These are phyloP conservation scores for Aphanomyces astaci DNA, from an alignment of 352 stramenopile genomes.

Conservation along the genomic window DNA sequence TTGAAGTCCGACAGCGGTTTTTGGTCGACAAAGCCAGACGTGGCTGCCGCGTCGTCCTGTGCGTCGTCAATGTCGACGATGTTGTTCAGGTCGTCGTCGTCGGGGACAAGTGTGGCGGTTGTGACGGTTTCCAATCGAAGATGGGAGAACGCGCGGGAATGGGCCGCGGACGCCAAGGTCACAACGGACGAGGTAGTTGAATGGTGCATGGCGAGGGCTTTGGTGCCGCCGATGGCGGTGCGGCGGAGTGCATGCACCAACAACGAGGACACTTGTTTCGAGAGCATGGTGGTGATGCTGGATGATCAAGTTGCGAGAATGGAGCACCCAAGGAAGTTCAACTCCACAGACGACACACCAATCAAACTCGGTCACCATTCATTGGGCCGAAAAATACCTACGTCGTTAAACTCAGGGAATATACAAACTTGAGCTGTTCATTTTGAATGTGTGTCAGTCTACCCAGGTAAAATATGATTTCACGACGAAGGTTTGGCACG, in stretches of 20 bases:
- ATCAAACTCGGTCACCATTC: not conserved
- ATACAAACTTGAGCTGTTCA: not conserved
- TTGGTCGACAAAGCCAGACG: conserved; percentile 58
- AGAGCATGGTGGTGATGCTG: conserved; percentile 3
- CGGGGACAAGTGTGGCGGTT: not conserved
- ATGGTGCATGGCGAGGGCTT: not conserved
- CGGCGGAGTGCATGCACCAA: conserved; percentile 9
- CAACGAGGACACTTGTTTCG: conserved; percentile 9
- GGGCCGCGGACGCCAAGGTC: not conserved
- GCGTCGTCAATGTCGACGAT: not conserved
- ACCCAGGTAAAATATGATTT: not conserved
- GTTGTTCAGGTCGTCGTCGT: conserved; percentile 36
- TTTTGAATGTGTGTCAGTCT: not conserved
- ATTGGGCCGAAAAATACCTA: not conserved
- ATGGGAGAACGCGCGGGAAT: not conserved
- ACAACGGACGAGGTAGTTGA: not conserved
- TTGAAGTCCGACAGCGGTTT: conserved; percentile 61
- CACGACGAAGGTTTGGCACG: not conserved
- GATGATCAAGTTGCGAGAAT: not conserved
- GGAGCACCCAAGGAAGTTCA: not conserved
- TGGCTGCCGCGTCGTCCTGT: conserved; percentile 27
- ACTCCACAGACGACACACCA: not conserved
- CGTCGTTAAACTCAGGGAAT: not conserved
- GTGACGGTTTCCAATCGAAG: not conserved
- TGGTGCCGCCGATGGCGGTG: not conserved